These are phyloP conservation scores for Neurospora terricola DNA, from an alignment of 495 filamentous ascomycete genomes.

Conservation along the genomic window DNA sequence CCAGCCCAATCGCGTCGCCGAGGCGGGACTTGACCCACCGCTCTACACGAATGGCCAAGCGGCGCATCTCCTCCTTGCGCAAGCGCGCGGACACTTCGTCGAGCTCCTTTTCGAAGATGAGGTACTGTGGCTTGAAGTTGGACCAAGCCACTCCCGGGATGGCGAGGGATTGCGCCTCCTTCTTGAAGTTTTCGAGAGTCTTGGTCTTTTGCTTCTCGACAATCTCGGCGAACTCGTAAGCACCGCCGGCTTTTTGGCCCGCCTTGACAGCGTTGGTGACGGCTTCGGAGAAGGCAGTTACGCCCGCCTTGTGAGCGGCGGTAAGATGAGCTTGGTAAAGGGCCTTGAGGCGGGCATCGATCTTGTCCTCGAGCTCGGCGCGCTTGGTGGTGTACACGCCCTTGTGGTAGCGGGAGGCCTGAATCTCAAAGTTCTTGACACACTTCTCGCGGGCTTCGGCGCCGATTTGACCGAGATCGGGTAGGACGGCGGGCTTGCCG, in stretches of 20 bases:
- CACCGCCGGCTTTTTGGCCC: conserved; percentile 79
- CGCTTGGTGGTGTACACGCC: conserved; percentile 81
- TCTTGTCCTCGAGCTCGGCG: conserved; percentile 72
- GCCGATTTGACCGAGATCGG: conserved; percentile 69
- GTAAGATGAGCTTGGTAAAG: conserved; percentile 80
- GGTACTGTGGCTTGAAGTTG: conserved; percentile 48
- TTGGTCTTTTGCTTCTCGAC: conserved; percentile 72
- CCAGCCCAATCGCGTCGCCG: conserved; percentile 76
- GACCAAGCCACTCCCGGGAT: conserved; percentile 78
- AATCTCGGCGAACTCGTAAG: conserved; percentile 91
- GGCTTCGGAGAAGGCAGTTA: conserved; percentile 76
- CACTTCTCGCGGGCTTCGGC: conserved; percentile 59
- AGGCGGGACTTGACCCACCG: conserved; percentile 84
- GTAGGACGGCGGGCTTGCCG: conserved; percentile 62
- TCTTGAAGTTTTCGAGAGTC: conserved; percentile 64
- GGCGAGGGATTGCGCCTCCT: conserved; percentile 59
- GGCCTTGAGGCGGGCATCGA: conserved; percentile 76
- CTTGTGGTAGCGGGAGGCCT: conserved; percentile 92
- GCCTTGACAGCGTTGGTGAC: conserved; percentile 67
- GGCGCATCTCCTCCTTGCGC: conserved; percentile 89
- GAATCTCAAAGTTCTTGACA: conserved; percentile 73
- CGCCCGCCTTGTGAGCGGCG: conserved; percentile 81
- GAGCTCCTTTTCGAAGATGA: conserved; percentile 64
- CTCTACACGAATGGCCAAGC: conserved; percentile 81
- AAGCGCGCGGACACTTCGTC: conserved; percentile 74